Percentiles rank a stretch among this genome's conserved stretches.
These are phyloP conservation scores for Letharia lupina DNA, from an alignment of 495 filamentous ascomycete genomes.

Conservation along the genomic window DNA sequence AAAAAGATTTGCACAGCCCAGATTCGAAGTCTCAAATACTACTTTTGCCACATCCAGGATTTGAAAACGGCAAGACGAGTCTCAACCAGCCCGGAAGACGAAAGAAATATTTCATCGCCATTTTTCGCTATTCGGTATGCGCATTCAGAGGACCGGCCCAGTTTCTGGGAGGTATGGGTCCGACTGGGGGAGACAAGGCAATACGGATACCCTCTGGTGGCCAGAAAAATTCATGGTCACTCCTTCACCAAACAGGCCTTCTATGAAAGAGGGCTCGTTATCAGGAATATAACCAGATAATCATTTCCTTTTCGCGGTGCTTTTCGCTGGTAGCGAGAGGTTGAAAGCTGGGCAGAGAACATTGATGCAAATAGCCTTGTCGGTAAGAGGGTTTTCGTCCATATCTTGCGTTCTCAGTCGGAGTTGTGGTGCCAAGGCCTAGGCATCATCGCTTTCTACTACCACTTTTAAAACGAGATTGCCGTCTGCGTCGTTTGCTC, in stretches of 20 bases:
- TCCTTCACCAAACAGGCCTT: neutral
- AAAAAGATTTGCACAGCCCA: neutral
- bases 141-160: neutral
- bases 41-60: neutral
- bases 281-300: neutral
- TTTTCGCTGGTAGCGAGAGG: neutral
- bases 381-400: neutral
- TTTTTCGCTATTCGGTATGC: neutral
- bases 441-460: slow-evolving; percentile 40
- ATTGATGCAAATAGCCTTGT: neutral
- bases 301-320: neutral
- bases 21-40: neutral
- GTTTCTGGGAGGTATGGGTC: neutral
- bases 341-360: neutral
- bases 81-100: neutral
- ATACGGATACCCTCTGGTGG: neutral
- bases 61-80: neutral
- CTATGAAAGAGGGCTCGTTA: neutral
- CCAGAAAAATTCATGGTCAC: neutral
- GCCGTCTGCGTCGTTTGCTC: slow-evolving; percentile 66
- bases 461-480: slow-evolving; percentile 80
- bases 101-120: neutral
- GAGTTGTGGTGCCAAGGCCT: neutral
- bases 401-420: neutral
- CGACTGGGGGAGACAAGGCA: neutral